These are phyloP conservation scores for Rhodotorula sp. DNA, from an alignment of 1,284 basidiomycete species.

Conservation along the genomic window DNA sequence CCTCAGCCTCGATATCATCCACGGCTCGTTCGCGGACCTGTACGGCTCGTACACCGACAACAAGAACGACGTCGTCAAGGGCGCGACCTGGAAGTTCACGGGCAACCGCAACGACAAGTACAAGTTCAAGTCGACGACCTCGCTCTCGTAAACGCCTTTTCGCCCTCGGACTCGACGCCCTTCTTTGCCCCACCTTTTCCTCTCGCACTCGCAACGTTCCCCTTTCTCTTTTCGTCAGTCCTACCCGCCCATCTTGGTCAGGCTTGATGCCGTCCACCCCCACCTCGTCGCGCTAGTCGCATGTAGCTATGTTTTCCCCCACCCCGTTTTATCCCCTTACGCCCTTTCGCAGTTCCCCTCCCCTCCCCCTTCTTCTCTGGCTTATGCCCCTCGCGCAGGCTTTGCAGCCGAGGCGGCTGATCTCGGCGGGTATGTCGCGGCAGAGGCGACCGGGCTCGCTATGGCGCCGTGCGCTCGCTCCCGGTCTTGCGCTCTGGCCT, in stretches of 20 bases:
- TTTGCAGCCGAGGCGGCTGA: not conserved
- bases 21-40: slow-evolving; percentile 23
- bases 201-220: slow-evolving; percentile 4
- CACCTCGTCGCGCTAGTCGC: not conserved
- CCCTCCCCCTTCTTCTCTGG: not conserved
- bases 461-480: no score
- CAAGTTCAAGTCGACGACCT: slow-evolving; percentile 16
- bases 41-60: slow-evolving; percentile 16
- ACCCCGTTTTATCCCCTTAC: not conserved
- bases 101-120: slow-evolving; percentile 28
- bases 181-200: not conserved
- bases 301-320: not conserved
- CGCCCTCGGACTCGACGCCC: not conserved
- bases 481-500: not conserved
- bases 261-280: not conserved
- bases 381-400: not conserved
- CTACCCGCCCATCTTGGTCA: not conserved
- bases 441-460: not conserved
- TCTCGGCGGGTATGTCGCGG: not conserved
- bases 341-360: not conserved
- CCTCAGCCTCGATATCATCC: slow-evolving; percentile 41
- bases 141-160: not conserved
- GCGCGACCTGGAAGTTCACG: slow-evolving; percentile 33
- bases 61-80: slow-evolving; percentile 38
- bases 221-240: not conserved